Percentiles rank a stretch among this genome's conserved stretches.
phyloP scores from a whole-genome alignment of 2,329 filamentous ascomycete species.

The Colletotrichum sansevieriae region DNA sequence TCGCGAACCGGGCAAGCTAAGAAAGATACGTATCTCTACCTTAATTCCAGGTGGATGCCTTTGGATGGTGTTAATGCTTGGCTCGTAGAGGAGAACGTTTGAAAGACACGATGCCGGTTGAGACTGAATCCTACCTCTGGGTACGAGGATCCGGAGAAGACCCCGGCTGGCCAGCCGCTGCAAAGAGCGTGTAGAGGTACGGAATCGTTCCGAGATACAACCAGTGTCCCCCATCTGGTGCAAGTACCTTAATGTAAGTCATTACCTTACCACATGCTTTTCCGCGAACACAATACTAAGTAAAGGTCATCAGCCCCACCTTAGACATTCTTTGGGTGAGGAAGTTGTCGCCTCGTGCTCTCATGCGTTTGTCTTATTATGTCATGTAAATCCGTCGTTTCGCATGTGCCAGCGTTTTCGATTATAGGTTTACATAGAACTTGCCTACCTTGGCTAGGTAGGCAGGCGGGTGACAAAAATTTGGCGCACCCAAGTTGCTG shows the following conservation, averaged over 20 bases:
- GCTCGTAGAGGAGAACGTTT: too few relatives aligned
- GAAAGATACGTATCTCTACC: not conserved
- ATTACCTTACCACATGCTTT: constrained; percentile 33
- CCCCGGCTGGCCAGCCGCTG: not conserved
- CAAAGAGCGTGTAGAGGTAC: not conserved
- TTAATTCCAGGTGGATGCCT: not conserved
- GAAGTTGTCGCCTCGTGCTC: not conserved
- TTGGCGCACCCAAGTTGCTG: too few relatives aligned
- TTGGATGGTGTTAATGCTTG: not conserved
- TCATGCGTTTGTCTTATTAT: constrained; percentile 1
- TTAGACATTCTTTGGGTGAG: not conserved
- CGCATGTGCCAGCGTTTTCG: constrained; percentile 12
- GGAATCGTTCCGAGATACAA: constrained; percentile 4
- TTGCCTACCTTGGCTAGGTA: not conserved
- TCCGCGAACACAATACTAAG: constrained; percentile 8
- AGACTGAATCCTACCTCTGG: not conserved
- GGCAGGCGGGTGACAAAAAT: too few relatives aligned
- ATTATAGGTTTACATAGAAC: not conserved
- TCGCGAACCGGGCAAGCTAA: not conserved
- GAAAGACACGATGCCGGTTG: not conserved
- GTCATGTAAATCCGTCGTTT: constrained; percentile 11
- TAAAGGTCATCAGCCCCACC: constrained; percentile 25
- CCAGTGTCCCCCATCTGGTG: not conserved
- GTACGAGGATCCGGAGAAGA: not conserved
- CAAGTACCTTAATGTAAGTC: too few relatives aligned